Conservation (phyloP, 164 flowering plant genomes). For the Aristolochia californica region DNA sequence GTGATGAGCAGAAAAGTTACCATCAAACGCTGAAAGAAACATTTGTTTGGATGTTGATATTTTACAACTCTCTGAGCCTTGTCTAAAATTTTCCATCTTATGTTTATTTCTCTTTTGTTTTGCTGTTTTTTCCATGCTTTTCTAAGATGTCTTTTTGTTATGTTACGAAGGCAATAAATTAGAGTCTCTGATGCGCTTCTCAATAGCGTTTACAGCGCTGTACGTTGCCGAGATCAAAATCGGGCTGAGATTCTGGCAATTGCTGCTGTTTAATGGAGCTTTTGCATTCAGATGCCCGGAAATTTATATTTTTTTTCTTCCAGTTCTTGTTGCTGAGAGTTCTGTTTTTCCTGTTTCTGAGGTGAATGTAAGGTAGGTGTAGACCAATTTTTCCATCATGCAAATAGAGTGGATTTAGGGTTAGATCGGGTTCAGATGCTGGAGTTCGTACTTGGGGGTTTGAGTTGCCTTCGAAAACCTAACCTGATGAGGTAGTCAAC, state of each 20-base stretch:
- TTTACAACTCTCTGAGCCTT: neutral
- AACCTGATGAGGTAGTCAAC: too few species aligned
- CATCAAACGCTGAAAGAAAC: too few species aligned
- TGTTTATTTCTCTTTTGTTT: too few species aligned
- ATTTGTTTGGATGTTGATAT: neutral
- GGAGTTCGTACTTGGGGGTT: too few species aligned
- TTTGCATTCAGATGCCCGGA: conserved; percentile 34
- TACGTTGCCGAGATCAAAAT: conserved; percentile 27
- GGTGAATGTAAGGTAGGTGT: too few species aligned
- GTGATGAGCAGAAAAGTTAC: too few species aligned
- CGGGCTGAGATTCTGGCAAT: conserved; percentile 32
- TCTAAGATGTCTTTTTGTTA: neutral
- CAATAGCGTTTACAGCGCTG: conserved; percentile 30
- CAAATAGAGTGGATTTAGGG: too few species aligned
- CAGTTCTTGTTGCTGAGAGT: neutral
- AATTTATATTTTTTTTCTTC: conserved; percentile 1
- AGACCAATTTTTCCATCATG: too few species aligned
- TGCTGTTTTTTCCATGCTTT: too few species aligned
- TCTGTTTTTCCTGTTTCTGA: neutral
- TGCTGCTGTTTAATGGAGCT: conserved; percentile 1
- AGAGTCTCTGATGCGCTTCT: conserved; percentile 33
- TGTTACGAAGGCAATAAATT: conserved; percentile 25
- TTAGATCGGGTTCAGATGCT: too few species aligned
- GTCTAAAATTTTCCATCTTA: too few species aligned
- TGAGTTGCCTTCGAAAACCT: too few species aligned